Base-by-base conservation (phyloP, 1,139 yeast genomes). In the Zygotorulaspora mrakii region DNA sequence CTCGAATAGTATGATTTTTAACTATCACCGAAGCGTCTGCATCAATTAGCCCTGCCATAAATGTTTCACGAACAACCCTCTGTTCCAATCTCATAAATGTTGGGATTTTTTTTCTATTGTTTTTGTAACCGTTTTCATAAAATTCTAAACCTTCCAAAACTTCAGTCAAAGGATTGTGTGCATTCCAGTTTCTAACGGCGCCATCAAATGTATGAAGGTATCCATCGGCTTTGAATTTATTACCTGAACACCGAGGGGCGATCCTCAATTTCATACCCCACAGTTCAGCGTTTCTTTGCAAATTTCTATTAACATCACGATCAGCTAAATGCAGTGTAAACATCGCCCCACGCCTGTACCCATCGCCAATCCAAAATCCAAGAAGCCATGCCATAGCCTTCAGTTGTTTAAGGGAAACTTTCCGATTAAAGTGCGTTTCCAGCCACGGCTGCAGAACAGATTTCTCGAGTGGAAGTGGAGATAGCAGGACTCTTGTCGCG, bases 31-130 rank as follows among this genome's bases (percentile, higher is more conserved):
- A 17, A 27, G 68, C 69, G 40, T 53, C 50, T 17, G 67, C 45
- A 41, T 66, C 71, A 45, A 67, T 48, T 14, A 67, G 49, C 55
- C 70, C 71, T 31, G 70, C 69, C 42, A 67, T 26, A 39, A 62
- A 63, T 22, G 47, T 43, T 52, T 67, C 70, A 45, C 70, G 59
- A 32, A 64, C 61, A 4, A 35, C 45, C 35, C 61, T 48, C 5
- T 47, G 42, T 8, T 55, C 61, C 10, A 37, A 29, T 2, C 46
- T 29, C 21, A 54, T 33, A 12, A 35, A 38, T 7, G 17, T 4
- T 21, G 60, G 55, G 18, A 51, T 40, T 23, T 13, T 12, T 35
- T 52, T 53, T 10, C 21, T 27, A 8, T 23, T 33, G 5, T 23
- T 26, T 17, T 7, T 16, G 13, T 29, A 8, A 4, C 43, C 46